Evolutionary conservation across 352 stramenopile genomes (phyloP).

Genomic region (Phytophthora tubulina): DNA sequence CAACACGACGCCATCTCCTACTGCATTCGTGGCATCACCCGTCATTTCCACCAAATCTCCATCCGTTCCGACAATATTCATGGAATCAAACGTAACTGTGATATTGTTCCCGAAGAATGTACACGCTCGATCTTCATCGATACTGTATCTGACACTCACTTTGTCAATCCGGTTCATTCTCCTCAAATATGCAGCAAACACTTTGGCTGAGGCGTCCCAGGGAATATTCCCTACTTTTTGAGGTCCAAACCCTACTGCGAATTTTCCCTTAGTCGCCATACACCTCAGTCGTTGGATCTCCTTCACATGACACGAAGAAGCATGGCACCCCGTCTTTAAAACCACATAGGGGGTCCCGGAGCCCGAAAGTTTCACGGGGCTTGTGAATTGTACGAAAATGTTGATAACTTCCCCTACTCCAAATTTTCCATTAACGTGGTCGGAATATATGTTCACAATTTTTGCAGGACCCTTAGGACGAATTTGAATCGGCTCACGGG

Average conservation of each 20-base stretch:
- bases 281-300: constrained; percentile 77
- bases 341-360: constrained; percentile 51
- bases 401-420: constrained; percentile 71
- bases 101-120: constrained; percentile 89
- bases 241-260: constrained; percentile 62
- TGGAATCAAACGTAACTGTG: constrained; percentile 78
- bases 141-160: constrained; percentile 68
- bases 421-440: constrained; percentile 52
- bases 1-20: constrained; percentile 52
- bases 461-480: constrained; percentile 67
- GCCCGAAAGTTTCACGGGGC: constrained; percentile 63
- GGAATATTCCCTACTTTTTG: constrained; percentile 76
- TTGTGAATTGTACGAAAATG: constrained; percentile 80
- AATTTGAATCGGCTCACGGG: constrained; percentile 60
- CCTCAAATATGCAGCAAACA: constrained; percentile 58
- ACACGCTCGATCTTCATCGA: constrained; percentile 65
- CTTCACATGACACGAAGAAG: constrained; percentile 53
- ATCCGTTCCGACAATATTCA: constrained; percentile 72
- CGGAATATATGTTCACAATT: constrained; percentile 69
- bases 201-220: constrained; percentile 57
- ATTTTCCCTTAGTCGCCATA: constrained; percentile 69
- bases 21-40: constrained; percentile 54
- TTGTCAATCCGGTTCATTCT: constrained; percentile 74
- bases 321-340: constrained; percentile 68
- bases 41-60: constrained; percentile 75